A percentile compares a stretch with the other conserved stretches of the same genome.
Evolutionary conservation across 2,329 filamentous ascomycete species (phyloP).

Genomic region (Nothopassalora personata): DNA sequence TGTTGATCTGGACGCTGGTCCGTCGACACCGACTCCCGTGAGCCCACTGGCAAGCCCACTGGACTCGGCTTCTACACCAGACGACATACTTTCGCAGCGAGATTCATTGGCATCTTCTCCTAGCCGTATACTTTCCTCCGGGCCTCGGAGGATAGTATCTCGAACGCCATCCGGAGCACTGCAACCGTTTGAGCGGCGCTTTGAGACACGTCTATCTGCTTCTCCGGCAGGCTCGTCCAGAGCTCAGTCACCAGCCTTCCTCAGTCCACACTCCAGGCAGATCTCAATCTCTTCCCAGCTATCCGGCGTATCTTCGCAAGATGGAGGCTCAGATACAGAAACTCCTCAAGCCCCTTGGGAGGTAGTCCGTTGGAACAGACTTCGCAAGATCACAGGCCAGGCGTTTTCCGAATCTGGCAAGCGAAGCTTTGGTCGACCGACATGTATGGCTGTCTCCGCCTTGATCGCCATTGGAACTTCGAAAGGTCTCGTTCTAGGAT

Average conservation of each 20-base stretch:
- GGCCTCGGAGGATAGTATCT: conserved; percentile 56
- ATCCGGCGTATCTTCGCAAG: conserved; percentile 66
- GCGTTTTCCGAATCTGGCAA: conserved; percentile 88
- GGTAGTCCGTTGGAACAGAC: conserved; percentile 89
- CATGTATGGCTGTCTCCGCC: conserved; percentile 81
- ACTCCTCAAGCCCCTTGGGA: conserved; percentile 82
- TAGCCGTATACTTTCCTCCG: conserved; percentile 66
- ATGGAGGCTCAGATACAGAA: conserved; percentile 44
- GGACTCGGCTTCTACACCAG: conserved; percentile 68
- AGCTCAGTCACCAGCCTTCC: conserved; percentile 70
- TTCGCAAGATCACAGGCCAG: conserved; percentile 83
- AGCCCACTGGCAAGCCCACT: conserved; percentile 57
- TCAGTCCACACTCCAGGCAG: conserved; percentile 72
- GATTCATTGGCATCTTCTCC: conserved; percentile 56
- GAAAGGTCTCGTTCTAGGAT: conserved; percentile 89
- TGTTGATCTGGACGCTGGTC: conserved; percentile 17
- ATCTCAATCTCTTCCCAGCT: conserved; percentile 30
- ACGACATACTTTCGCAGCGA: conserved; percentile 79
- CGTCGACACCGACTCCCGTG: conserved; percentile 17
- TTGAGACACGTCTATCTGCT: conserved; percentile 78
- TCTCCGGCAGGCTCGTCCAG: conserved; percentile 58
- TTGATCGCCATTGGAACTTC: conserved; percentile 87
- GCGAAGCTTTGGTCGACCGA: conserved; percentile 86
- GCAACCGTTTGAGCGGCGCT: conserved; percentile 88
- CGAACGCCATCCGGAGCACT: conserved; percentile 73